A percentile compares a stretch with the other conserved stretches of the same genome.
phyloP scores from a whole-genome alignment of 106 monocot genomes.

The Platanthera guangdongensis region DNA sequence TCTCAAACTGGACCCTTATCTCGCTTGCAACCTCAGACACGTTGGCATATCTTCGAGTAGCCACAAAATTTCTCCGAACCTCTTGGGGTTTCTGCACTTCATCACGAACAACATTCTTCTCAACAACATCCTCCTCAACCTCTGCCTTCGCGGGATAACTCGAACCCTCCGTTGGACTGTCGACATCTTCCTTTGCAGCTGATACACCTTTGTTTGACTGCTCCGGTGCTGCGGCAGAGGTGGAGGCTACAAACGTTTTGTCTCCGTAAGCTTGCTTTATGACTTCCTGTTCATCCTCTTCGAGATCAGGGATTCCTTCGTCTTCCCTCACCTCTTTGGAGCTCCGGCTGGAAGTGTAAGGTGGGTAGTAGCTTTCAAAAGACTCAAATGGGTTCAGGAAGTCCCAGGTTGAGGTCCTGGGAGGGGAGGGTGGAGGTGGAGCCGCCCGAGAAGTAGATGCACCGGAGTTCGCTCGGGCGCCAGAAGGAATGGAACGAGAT shows the following conservation, averaged over 20 bases:
- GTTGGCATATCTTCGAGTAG: constrained; percentile 12
- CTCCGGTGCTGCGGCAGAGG: constrained; percentile 8
- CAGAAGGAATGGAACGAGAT: constrained; percentile 3
- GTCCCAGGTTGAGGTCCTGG: constrained; percentile 61
- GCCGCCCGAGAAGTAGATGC: constrained; percentile 18
- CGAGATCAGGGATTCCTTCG: constrained; percentile 94
- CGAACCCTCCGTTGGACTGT: constrained; percentile 14
- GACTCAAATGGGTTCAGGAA: constrained; percentile 74
- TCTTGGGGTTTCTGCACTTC: constrained; percentile 10
- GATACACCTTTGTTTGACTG: constrained; percentile 1
- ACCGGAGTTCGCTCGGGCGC: not conserved
- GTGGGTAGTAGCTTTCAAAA: constrained; percentile 31
- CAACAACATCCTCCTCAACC: constrained; percentile 38
- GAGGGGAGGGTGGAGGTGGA: constrained; percentile 75
- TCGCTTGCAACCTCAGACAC: constrained; percentile 25
- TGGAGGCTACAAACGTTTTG: constrained; percentile 31
- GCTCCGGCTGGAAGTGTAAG: constrained; percentile 70
- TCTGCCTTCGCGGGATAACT: not conserved
- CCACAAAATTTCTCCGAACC: constrained; percentile 16
- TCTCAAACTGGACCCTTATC: constrained; percentile 45
- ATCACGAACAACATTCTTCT: constrained; percentile 46
- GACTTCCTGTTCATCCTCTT: constrained; percentile 54
- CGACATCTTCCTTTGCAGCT: constrained; percentile 17
- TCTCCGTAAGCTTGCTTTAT: constrained; percentile 74
- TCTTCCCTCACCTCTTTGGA: constrained; percentile 81